These are phyloP conservation scores for Penicillium glabrum DNA, from an alignment of 2,329 filamentous ascomycete species.

Conservation along the genomic window DNA sequence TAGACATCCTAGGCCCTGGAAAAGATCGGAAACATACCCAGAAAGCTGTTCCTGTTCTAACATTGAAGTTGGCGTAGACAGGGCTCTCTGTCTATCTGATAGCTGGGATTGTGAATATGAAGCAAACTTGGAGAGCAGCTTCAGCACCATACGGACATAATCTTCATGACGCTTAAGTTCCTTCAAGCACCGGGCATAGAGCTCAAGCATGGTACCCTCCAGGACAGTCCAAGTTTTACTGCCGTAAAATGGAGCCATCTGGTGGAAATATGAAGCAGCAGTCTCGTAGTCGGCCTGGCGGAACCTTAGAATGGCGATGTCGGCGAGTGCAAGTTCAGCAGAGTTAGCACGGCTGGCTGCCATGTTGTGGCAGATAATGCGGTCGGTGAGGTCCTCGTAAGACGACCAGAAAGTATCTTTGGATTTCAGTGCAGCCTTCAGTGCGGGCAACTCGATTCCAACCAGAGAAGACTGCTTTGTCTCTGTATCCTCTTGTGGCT, in stretches of 20 bases:
- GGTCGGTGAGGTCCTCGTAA: constrained; percentile 78
- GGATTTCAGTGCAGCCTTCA: constrained; percentile 62
- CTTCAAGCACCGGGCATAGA: constrained; percentile 81
- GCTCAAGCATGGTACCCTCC: constrained; percentile 78
- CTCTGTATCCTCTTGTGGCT: constrained; percentile 15
- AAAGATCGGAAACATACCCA: constrained; percentile 42
- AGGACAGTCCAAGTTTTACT: constrained; percentile 75
- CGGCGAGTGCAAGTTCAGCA: constrained; percentile 74
- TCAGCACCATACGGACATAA: constrained; percentile 73
- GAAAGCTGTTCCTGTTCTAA: constrained; percentile 32
- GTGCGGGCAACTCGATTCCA: constrained; percentile 57
- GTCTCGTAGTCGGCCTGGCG: constrained; percentile 70
- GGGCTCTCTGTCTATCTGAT: constrained; percentile 29
- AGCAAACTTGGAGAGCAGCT: constrained; percentile 53
- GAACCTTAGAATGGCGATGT: constrained; percentile 82
- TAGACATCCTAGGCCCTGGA: constrained; percentile 50
- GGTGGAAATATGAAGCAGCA: constrained; percentile 75
- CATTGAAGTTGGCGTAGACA: constrained; percentile 32
- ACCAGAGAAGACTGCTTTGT: constrained; percentile 26
- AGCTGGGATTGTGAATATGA: constrained; percentile 32
- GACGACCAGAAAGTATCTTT: constrained; percentile 64
- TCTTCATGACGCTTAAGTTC: constrained; percentile 74
- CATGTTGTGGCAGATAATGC: constrained; percentile 77
- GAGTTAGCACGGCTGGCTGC: constrained; percentile 77
- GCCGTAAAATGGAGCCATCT: constrained; percentile 76